A percentile compares a stretch with the other conserved stretches of the same genome.
Evolutionary conservation across 2,329 filamentous ascomycete species (phyloP).

Genomic region (Penicillium sp.): DNA sequence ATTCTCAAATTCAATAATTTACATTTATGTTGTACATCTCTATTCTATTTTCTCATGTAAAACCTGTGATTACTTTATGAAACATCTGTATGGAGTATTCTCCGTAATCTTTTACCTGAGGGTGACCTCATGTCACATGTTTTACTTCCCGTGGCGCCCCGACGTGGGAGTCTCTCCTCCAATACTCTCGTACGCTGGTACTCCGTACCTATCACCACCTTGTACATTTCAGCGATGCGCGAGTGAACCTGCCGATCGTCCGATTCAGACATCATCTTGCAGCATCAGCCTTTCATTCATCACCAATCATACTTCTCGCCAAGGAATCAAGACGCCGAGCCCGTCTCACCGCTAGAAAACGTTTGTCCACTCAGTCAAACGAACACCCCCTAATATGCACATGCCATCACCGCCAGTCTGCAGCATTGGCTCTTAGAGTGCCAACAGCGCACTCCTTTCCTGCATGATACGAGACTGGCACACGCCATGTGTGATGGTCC

Average conservation of each 20-base stretch:
- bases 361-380: conserved; percentile 22
- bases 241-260: conserved; percentile 22
- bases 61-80: too few relatives aligned
- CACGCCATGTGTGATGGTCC: conserved; percentile 23
- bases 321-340: conserved; percentile 17
- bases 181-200: neutral
- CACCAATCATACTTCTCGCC: conserved; percentile 23
- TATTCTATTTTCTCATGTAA: too few relatives aligned
- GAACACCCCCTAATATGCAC: conserved; percentile 14
- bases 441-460: conserved; percentile 19
- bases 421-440: conserved; percentile 21
- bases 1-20: too few relatives aligned
- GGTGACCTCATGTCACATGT: conserved; percentile 8
- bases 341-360: conserved; percentile 27
- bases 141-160: conserved; percentile 6
- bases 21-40: too few relatives aligned
- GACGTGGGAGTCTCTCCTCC: conserved; percentile 24
- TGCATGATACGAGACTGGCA: conserved; percentile 25
- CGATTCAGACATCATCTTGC: conserved; percentile 24
- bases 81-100: neutral
- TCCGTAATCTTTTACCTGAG: too few relatives aligned
- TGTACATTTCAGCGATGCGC: conserved; percentile 11
- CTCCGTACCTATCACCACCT: neutral
- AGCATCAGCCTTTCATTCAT: conserved; percentile 19
- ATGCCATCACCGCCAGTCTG: conserved; percentile 23